Evolutionary conservation across 225 moss, liverwort and hornwort genomes (phyloP).

Genomic region (Thuidium tamariscinum): DNA sequence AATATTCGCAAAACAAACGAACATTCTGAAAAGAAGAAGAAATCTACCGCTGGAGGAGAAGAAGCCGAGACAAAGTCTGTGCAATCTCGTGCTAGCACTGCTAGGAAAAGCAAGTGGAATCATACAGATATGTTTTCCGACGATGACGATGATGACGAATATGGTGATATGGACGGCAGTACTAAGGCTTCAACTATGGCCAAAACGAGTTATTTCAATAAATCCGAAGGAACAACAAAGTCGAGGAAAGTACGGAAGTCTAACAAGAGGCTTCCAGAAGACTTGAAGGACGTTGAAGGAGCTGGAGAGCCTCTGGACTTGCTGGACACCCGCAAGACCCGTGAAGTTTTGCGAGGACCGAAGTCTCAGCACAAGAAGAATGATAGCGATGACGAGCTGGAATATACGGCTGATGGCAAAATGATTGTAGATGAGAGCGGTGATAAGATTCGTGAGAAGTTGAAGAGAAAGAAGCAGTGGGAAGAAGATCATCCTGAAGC

Average conservation of each 20-base stretch:
- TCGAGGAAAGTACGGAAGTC: conserved; percentile 64
- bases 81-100: conserved; percentile 77
- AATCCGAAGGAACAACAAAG: conserved; percentile 49
- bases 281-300: conserved; percentile 58
- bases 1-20: conserved; percentile 92
- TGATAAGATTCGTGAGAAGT: conserved; percentile 61
- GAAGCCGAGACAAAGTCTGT: conserved; percentile 58
- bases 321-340: conserved; percentile 71
- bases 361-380: conserved; percentile 44
- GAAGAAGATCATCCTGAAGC: conserved; percentile 48
- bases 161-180: conserved; percentile 51
- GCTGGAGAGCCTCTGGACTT: conserved; percentile 83
- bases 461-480: conserved; percentile 53
- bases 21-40: conserved; percentile 75
- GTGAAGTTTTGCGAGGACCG: conserved; percentile 64
- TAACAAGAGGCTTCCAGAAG: conserved; percentile 87
- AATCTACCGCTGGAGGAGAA: conserved; percentile 33
- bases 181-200: conserved; percentile 51
- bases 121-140: conserved; percentile 94
- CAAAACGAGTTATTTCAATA: conserved; percentile 39
- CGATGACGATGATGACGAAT: conserved; percentile 61
- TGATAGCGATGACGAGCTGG: conserved; percentile 67
- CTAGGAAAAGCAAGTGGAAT: conserved; percentile 92
- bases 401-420: conserved; percentile 78
- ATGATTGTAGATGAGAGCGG: conserved; percentile 87